Evolutionary conservation across 1,284 basidiomycete genomes (phyloP).

Genomic region (Trichosporon coremiiforme): DNA sequence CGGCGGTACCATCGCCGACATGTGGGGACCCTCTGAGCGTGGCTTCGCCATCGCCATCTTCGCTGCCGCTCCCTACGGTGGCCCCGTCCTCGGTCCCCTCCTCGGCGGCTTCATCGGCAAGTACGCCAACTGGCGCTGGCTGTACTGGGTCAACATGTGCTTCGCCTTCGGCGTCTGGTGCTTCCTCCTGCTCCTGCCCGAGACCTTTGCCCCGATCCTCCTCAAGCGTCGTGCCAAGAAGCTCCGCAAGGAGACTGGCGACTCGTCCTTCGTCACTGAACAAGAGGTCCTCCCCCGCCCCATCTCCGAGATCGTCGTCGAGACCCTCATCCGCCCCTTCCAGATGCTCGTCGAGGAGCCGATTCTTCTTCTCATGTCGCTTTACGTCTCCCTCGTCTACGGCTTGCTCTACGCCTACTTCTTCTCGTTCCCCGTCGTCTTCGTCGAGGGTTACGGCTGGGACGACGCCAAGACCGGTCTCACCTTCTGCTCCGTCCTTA

Average conservation of each 20-base stretch:
- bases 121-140: slow-evolving; percentile 61
- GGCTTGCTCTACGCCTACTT: slow-evolving; percentile 54
- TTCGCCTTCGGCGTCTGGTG: slow-evolving; percentile 39
- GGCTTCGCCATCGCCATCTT: slow-evolving; percentile 64
- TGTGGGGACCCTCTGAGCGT: slow-evolving; percentile 65
- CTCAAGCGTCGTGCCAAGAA: slow-evolving; percentile 49
- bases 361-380: slow-evolving; percentile 44
- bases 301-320: slow-evolving; percentile 42
- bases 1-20: slow-evolving; percentile 67
- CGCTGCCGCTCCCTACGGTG: slow-evolving; percentile 66
- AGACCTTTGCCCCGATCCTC: slow-evolving; percentile 46
- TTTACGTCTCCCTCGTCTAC: slow-evolving; percentile 48
- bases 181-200: slow-evolving; percentile 35
- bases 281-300: slow-evolving; percentile 50
- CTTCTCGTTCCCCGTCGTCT: slow-evolving; percentile 54
- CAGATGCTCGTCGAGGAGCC: slow-evolving; percentile 42
- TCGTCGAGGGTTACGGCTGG: slow-evolving; percentile 41
- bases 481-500: slow-evolving; percentile 62
- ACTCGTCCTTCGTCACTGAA: slow-evolving; percentile 46
- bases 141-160: slow-evolving; percentile 62
- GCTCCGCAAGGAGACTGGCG: slow-evolving; percentile 49
- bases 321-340: slow-evolving; percentile 45
- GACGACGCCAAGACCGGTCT: slow-evolving; percentile 60
- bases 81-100: slow-evolving; percentile 67
- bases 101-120: slow-evolving; percentile 49